Evolutionary conservation across 176 grass and related monocot species (phyloP).

Genomic region (Oryza meridionalis): DNA sequence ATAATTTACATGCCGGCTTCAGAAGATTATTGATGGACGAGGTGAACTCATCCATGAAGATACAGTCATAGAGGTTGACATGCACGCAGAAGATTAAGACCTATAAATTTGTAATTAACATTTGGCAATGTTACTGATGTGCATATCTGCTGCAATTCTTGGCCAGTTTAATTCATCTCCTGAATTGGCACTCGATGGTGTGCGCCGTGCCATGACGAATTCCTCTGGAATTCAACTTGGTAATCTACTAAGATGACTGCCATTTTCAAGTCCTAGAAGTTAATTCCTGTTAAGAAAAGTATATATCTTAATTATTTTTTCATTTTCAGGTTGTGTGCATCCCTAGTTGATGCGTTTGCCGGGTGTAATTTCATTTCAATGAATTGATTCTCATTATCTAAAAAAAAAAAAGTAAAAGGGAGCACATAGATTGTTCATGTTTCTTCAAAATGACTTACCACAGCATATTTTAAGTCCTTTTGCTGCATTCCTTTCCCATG

Average conservation of each 20-base stretch:
- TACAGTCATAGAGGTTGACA: slow-evolving; percentile 2
- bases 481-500: too few species aligned
- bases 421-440: too few species aligned
- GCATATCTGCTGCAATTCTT: neutral
- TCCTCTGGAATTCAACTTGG: neutral
- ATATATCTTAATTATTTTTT: neutral
- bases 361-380: too few species aligned
- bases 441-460: too few species aligned
- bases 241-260: neutral
- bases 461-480: too few species aligned
- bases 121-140: neutral
- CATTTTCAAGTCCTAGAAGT: neutral
- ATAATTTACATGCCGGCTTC: too few species aligned
- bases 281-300: neutral
- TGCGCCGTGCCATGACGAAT: neutral
- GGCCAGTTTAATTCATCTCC: neutral
- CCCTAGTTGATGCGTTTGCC: too few species aligned
- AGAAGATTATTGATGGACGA: neutral
- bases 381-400: too few species aligned
- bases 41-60: neutral
- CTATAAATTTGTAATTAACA: neutral
- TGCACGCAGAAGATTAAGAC: neutral
- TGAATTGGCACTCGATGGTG: slow-evolving; percentile 9
- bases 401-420: too few species aligned
- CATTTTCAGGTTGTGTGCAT: too few species aligned